Conservation (phyloP, 305 asterid genomes). For the Rubia balearica region DNA sequence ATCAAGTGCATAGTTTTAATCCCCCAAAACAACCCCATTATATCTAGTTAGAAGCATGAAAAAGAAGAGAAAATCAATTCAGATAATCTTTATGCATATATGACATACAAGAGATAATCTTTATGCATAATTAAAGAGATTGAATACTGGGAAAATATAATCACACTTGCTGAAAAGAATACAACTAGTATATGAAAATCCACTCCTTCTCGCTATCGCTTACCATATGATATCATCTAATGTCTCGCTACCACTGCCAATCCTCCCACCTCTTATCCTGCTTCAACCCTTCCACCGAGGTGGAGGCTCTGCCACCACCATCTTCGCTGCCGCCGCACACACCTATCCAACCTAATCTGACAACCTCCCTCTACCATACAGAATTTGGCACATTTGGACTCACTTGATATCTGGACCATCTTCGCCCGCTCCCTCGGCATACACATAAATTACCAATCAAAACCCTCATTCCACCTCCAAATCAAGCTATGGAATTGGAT, state of each 20-base stretch:
- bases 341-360: constrained; percentile 32
- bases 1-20: too few relatives aligned
- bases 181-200: not conserved
- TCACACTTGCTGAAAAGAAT: too few relatives aligned
- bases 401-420: constrained; percentile 42
- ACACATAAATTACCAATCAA: constrained; percentile 32
- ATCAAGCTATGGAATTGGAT: constrained; percentile 39
- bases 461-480: constrained; percentile 33
- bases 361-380: constrained; percentile 43
- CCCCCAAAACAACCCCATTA: too few relatives aligned
- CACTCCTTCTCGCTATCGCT: not conserved
- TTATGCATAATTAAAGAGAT: too few relatives aligned
- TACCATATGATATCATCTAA: not conserved
- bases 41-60: too few relatives aligned
- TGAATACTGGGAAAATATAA: too few relatives aligned
- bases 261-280: constrained; percentile 32
- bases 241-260: constrained; percentile 16
- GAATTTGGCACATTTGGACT: constrained; percentile 40
- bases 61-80: too few relatives aligned
- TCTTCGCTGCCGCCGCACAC: constrained; percentile 3
- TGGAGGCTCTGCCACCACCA: not conserved
- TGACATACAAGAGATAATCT: too few relatives aligned
- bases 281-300: constrained; percentile 30
- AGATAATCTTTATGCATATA: too few relatives aligned
- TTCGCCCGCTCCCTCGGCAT: constrained; percentile 45